Evolutionary conservation across 345 rosid species (phyloP), one percentile per base, ranked within the genome.

Genomic region (Theobroma cacao): DNA sequence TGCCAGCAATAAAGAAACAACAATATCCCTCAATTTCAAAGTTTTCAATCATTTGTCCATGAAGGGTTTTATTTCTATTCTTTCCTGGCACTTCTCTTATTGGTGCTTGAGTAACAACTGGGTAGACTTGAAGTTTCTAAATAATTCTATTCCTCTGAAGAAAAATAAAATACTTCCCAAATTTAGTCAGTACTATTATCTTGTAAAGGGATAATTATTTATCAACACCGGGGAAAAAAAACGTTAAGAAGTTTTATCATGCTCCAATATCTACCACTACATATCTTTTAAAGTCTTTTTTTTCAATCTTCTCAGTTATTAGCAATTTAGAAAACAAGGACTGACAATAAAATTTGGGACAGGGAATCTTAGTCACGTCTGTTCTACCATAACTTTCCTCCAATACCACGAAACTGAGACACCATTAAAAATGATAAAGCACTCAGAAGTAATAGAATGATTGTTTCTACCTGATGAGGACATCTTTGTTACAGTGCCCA

Each of bases 401-500:
- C 20, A 61, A 30, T 59, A 61, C 38, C 38, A 30, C 0, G 38
- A 15, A 61, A 61, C 9, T 30, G 9, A 45, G 38, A 2, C n/a
- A 43, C 33, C 26, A 9, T 11, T 43, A 56, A 56, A 34, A 9
- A 22, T 33, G 26, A 41, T 28, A 71, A 64, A 34, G 10, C 30
- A 38, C 38, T 74, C 28, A 68, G 17, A 59, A 66, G 26, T 33
- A 59, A 52, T 9, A 38, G n/a, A 31, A 64, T 58, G 48, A 74
- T 34, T 33, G 77, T 20, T 62, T 71, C 72, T 85, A 96, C 99
- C 97, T 90, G 84, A 85, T 85, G 60, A 79, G 81, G 74, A 92
- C 91, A 86, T 88, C 89, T 84, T 90, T 96, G 80, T 90, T 90
- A 75, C 97, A 96, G 70, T 89, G 99, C 74, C 88, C 92, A n/a